Evolutionary conservation across 768 basidiomycete species (phyloP), one percentile per base, ranked within the genome.

Genomic region (Lactarius sanguifluus): DNA sequence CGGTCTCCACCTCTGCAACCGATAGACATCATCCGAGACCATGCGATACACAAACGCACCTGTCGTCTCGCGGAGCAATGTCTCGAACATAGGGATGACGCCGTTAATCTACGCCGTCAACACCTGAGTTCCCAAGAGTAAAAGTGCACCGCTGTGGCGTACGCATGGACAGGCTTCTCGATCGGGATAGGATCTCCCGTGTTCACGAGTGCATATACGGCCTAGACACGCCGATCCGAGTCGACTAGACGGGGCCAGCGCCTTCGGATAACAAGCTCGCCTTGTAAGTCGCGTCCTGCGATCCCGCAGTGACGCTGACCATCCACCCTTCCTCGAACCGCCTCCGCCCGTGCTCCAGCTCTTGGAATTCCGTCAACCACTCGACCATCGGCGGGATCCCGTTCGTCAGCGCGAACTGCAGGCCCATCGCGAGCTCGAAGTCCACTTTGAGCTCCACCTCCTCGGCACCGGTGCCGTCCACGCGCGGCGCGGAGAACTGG

Each of bases 281-380:
- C 84, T 96, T 97, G 79, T 82, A 89, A 59, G 98, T 85, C 69
- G 94, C 74, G 79, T 96, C 94, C 77, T 97, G 96, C 54, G 91
- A 92, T 12, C 96, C 96, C 50, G 82, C 81, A 1, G 95, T 94
- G 12, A 96, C 78, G 50, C 85, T 86, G 12, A 95, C 75, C 54
- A 2, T 30, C 28, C 28, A 30, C 28, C 28, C 28, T 30, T 30
- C 28, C 80, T 79, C 94, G 7, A 28, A 82, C 52, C 72, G 74
- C 59, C 80, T 79, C 54, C 92, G 81, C 5, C 84, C 84, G 72
- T 98, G 96, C 47, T 81, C 80, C 12, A 75, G 73, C 70, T 84
- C 85, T 75, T 97, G 94, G 62, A 98, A 77, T 4, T 84, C 85
- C 57, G 81, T 76, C 16, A 94, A 73, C 91, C 92, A 94, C 23